Percentiles rank a stretch among this genome's conserved stretches.
phyloP scores from a whole-genome alignment of 305 asterid species.

The Withania somnifera region DNA sequence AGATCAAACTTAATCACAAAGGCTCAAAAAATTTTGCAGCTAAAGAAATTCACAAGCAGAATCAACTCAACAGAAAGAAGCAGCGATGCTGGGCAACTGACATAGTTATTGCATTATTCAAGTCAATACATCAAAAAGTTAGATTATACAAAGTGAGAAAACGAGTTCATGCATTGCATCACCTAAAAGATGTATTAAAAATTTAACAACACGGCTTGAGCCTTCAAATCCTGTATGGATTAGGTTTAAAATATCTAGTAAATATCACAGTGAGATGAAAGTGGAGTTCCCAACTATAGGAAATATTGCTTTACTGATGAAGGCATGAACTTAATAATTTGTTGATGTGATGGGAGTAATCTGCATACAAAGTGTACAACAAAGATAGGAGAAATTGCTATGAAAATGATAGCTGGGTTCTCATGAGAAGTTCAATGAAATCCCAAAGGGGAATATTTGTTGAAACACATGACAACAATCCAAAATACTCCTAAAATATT shows the following conservation, averaged over 20 bases:
- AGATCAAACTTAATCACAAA: constrained; percentile 3
- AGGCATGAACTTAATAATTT: background rate
- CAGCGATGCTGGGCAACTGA: background rate
- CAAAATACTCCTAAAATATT: background rate
- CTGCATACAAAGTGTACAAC: background rate
- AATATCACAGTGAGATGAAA: background rate
- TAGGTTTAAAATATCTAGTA: background rate
- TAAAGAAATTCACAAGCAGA: background rate
- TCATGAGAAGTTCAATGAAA: background rate
- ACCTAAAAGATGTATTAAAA: background rate
- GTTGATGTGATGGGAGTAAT: background rate
- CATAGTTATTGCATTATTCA: background rate
- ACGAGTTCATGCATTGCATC: background rate
- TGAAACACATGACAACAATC: background rate
- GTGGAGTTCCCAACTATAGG: background rate
- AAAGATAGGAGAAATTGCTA: background rate
- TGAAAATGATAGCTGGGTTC: background rate
- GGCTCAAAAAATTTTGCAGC: background rate
- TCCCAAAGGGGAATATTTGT: background rate
- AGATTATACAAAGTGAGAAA: background rate
- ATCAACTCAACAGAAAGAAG: background rate
- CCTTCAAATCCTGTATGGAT: background rate
- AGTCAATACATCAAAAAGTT: background rate
- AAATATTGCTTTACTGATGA: background rate
- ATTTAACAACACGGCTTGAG: background rate